phyloP scores from a whole-genome alignment of 805 yeast species.

The Pichia pseudocactophila region DNA sequence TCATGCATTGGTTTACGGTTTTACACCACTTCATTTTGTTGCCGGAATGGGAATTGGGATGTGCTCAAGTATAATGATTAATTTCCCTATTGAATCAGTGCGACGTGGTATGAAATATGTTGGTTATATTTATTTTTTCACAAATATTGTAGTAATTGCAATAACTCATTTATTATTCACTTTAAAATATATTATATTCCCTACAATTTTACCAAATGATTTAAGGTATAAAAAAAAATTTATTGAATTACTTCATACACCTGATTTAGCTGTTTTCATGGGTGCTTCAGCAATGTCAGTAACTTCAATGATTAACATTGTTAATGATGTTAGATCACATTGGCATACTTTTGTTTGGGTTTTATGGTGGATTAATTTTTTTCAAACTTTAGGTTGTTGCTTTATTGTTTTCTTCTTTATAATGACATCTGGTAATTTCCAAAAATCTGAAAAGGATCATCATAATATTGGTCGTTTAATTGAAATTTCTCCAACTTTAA shows the following conservation, averaged over 20 bases:
- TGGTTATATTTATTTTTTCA: slow-evolving; percentile 55
- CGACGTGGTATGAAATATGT: slow-evolving; percentile 25
- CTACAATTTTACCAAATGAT: slow-evolving; percentile 13
- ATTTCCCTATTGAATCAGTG: slow-evolving; percentile 54
- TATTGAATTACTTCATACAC: slow-evolving; percentile 28
- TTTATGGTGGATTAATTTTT: slow-evolving; percentile 68
- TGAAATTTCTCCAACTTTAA: slow-evolving; percentile 45
- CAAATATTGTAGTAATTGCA: slow-evolving; percentile 42
- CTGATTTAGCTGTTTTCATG: slow-evolving; percentile 49
- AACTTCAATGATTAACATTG: slow-evolving; percentile 53
- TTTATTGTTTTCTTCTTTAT: slow-evolving; percentile 53
- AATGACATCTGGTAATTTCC: slow-evolving; percentile 11
- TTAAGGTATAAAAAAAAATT: slow-evolving; percentile 13
- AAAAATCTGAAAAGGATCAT: background rate
- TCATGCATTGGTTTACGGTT: slow-evolving; percentile 12
- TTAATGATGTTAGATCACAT: slow-evolving; percentile 32
- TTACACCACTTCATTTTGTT: slow-evolving; percentile 56
- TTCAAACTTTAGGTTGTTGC: slow-evolving; percentile 46
- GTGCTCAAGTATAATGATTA: slow-evolving; percentile 47
- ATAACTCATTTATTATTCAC: slow-evolving; percentile 34
- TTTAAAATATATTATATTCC: slow-evolving; percentile 30
- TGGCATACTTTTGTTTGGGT: slow-evolving; percentile 46
- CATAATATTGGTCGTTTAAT: slow-evolving; percentile 28
- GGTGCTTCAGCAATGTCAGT: slow-evolving; percentile 81
- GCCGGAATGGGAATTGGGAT: slow-evolving; percentile 85